Conservation (phyloP, 768 basidiomycete species). For the Russula virescens region DNA sequence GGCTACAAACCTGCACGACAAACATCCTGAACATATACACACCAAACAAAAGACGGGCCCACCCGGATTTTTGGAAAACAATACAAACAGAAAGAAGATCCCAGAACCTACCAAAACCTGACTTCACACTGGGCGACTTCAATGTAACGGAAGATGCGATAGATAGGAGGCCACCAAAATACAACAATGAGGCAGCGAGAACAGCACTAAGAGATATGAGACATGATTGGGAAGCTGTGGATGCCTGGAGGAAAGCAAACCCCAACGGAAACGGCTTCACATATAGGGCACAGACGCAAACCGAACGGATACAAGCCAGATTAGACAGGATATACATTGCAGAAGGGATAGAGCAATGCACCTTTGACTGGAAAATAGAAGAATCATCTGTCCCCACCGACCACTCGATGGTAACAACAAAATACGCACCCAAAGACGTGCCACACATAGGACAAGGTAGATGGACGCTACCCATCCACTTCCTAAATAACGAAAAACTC, state of each 20-base stretch:
- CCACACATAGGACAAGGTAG: neutral
- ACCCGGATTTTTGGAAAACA: no score
- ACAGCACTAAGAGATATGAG: no score
- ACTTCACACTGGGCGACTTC: no score
- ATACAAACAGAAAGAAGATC: no score
- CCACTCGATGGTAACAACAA: neutral
- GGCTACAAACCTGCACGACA: no score
- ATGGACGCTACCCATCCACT: neutral
- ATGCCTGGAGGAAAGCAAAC: neutral
- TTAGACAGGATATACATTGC: conserved; percentile 5
- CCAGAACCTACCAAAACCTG: no score
- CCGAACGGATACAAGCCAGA: neutral
- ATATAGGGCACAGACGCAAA: neutral
- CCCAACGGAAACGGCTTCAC: neutral
- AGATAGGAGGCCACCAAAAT: no score
- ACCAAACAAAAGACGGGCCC: no score
- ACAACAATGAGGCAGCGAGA: no score
- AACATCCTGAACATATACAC: no score
- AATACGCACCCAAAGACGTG: neutral
- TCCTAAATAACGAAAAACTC: neutral
- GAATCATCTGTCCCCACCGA: neutral
- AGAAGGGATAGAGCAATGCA: neutral
- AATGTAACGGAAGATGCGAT: no score
- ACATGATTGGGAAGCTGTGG: no score
- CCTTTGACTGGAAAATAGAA: neutral